A percentile compares a stretch with the other conserved stretches of the same genome.
These are phyloP conservation scores for Epichloe amarillans DNA, from an alignment of 2,329 filamentous ascomycete species.

Conservation along the genomic window DNA sequence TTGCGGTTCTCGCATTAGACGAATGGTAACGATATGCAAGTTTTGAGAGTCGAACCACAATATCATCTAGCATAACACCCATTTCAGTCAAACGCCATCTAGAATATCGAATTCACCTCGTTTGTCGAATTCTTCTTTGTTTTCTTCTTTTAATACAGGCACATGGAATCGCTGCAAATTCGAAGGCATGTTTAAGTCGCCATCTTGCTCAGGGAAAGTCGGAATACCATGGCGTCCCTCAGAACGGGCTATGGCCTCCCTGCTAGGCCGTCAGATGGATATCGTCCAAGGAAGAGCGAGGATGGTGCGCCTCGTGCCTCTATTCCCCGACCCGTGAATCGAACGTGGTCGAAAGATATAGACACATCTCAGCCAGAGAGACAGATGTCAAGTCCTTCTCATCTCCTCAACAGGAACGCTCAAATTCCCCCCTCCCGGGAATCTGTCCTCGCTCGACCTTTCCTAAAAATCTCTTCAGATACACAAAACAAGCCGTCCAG, in stretches of 20 bases:
- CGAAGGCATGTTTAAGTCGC: constrained; percentile 10
- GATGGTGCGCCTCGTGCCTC: constrained; percentile 10
- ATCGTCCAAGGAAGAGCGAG: constrained; percentile 16
- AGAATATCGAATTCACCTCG: too few species aligned
- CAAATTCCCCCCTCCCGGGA: constrained; percentile 12
- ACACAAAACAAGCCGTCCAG: constrained; percentile 28
- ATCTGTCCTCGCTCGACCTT: constrained; percentile 14
- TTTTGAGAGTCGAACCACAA: background rate
- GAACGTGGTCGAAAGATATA: constrained; percentile 10
- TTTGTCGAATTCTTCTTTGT: too few species aligned
- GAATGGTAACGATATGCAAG: background rate
- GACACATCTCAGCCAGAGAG: constrained; percentile 9
- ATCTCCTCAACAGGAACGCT: constrained; percentile 11
- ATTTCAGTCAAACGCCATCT: background rate
- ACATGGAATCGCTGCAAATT: background rate
- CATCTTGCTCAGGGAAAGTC: constrained; percentile 12
- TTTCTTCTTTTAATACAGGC: background rate
- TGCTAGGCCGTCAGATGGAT: constrained; percentile 24
- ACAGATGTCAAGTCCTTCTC: constrained; percentile 9
- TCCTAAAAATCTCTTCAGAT: constrained; percentile 15
- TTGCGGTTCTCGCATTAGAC: background rate
- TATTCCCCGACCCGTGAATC: constrained; percentile 13
- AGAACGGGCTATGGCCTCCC: constrained; percentile 27
- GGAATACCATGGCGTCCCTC: constrained; percentile 30
- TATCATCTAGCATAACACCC: background rate